These are phyloP conservation scores for Acidomyces sp. DNA, from an alignment of 495 filamentous ascomycete genomes.

Conservation along the genomic window DNA sequence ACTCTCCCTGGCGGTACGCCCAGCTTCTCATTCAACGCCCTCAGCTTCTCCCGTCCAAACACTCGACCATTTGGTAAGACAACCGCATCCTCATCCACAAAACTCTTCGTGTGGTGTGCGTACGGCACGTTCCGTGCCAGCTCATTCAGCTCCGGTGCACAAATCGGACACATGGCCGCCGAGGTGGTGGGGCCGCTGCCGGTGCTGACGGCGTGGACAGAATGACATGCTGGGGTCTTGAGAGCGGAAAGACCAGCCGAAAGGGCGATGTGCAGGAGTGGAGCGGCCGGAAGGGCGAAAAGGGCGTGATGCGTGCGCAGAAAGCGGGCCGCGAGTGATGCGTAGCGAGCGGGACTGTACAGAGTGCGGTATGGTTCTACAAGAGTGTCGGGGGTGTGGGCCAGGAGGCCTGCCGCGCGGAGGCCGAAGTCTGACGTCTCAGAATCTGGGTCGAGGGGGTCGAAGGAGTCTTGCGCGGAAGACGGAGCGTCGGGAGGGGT, in stretches of 20 bases:
- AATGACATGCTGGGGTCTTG: slow-evolving; percentile 91
- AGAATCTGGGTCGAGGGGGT: no score
- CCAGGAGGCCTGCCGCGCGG: slow-evolving; percentile 67
- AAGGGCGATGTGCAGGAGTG: slow-evolving; percentile 83
- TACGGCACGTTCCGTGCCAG: slow-evolving; percentile 81
- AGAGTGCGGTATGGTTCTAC: slow-evolving; percentile 53
- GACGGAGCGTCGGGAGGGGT: slow-evolving; percentile 51
- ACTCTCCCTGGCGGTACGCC: slow-evolving; percentile 50
- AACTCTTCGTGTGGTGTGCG: slow-evolving; percentile 85
- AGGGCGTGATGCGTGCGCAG: slow-evolving; percentile 75
- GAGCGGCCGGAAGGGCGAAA: slow-evolving; percentile 65
- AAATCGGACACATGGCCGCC: slow-evolving; percentile 72
- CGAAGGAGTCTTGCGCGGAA: no score
- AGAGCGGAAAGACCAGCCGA: slow-evolving; percentile 85
- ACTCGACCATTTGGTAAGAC: slow-evolving; percentile 77
- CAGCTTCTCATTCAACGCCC: slow-evolving; percentile 62
- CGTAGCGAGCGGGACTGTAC: slow-evolving; percentile 62
- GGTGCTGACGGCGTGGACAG: slow-evolving; percentile 42
- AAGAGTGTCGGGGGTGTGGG: slow-evolving; percentile 48
- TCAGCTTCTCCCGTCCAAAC: slow-evolving; percentile 63
- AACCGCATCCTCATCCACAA: slow-evolving; percentile 73
- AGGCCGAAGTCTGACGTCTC: slow-evolving; percentile 48
- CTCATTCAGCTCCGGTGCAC: slow-evolving; percentile 84
- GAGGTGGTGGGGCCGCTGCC: slow-evolving; percentile 44
- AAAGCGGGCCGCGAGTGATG: slow-evolving; percentile 66